phyloP scores from a whole-genome alignment of 2,329 filamentous ascomycete genomes.

The Diplodia intermedia region DNA sequence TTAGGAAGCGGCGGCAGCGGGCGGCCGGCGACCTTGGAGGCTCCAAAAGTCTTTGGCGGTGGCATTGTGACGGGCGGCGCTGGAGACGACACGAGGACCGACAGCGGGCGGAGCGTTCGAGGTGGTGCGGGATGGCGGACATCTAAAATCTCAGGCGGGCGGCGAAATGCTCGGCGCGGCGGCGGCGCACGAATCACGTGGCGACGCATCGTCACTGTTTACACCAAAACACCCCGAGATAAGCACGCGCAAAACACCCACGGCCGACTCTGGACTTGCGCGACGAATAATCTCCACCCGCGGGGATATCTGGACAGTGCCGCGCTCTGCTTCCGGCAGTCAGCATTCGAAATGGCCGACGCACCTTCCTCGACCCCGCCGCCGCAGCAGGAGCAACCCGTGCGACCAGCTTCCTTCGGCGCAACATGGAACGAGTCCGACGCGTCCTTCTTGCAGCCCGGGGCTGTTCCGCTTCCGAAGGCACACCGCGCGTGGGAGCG shows the following conservation, averaged over 20 bases:
- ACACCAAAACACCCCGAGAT: conserved; percentile 27
- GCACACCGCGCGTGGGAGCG: conserved; percentile 59
- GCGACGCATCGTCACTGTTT: conserved; percentile 26
- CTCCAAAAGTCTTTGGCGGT: conserved; percentile 44
- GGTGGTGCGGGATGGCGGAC: conserved; percentile 20
- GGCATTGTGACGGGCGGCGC: conserved; percentile 23
- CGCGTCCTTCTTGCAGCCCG: conserved; percentile 50
- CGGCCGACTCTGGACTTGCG: conserved; percentile 4
- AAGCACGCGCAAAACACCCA: not conserved
- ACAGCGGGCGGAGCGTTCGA: not conserved
- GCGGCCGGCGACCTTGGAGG: conserved; percentile 46
- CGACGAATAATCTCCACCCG: not conserved
- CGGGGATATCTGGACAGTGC: not conserved
- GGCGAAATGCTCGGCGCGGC: conserved; percentile 25
- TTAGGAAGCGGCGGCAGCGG: conserved; percentile 66
- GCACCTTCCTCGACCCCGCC: conserved; percentile 40
- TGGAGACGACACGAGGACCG: not conserved
- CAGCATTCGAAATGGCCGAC: conserved; percentile 22
- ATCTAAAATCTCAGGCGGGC: conserved; percentile 35
- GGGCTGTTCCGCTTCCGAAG: conserved; percentile 50
- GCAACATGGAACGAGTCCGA: conserved; percentile 51
- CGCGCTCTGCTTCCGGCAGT: not conserved
- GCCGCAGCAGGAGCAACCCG: conserved; percentile 35
- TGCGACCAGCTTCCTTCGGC: conserved; percentile 40
- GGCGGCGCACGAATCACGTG: conserved; percentile 1